These are phyloP conservation scores for Rhynchospora pubera DNA, from an alignment of 176 grass and related monocot species.

Conservation along the genomic window DNA sequence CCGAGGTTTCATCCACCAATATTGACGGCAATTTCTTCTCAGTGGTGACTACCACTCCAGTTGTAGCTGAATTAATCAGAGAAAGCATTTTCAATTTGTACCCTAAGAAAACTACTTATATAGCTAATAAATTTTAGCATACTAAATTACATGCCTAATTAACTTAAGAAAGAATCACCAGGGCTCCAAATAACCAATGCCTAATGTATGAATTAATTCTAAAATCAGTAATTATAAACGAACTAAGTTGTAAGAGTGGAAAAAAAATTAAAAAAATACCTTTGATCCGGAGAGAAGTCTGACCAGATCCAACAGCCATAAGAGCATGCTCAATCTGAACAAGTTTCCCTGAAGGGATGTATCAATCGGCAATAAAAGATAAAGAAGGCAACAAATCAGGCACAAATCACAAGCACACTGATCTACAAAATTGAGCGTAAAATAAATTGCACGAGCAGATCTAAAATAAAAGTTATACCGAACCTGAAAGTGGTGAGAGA, in stretches of 20 bases:
- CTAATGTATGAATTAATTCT: too few species aligned
- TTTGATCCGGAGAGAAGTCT: constrained; percentile 98
- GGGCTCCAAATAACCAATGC: neutral
- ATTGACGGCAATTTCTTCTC: constrained; percentile 68
- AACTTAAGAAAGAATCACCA: neutral
- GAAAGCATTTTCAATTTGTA: neutral
- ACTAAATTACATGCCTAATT: neutral
- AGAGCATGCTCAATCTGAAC: constrained; percentile 98
- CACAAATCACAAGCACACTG: neutral
- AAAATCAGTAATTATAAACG: too few species aligned
- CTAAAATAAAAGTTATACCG: neutral
- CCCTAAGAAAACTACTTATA: neutral
- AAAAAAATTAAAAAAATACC: constrained; percentile 29
- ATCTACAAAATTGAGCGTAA: neutral
- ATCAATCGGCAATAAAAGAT: constrained; percentile 10
- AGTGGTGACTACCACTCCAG: constrained; percentile 56
- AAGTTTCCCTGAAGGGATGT: constrained; percentile 86
- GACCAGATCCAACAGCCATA: constrained; percentile 85
- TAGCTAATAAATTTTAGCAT: neutral
- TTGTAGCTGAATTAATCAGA: constrained; percentile 40
- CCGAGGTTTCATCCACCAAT: constrained; percentile 65
- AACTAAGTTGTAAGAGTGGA: too few species aligned
- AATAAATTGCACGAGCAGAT: neutral
- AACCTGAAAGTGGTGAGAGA: constrained; percentile 98
- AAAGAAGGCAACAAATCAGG: neutral